These are phyloP conservation scores for Cynanchum wilfordii DNA, from an alignment of 257 asterid genomes.

Conservation along the genomic window DNA sequence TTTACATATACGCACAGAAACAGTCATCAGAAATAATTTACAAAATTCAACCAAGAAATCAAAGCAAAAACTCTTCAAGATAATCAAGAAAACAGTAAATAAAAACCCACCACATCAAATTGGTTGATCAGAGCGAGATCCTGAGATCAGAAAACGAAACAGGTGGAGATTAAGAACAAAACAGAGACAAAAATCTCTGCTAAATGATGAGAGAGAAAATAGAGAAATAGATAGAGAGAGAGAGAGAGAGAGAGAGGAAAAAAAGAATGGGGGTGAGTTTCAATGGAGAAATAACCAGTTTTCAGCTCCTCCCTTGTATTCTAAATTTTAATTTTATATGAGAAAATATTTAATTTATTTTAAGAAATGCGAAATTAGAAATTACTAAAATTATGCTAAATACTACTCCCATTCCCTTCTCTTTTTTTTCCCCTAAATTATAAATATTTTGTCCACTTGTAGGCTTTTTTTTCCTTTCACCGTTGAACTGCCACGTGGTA, in stretches of 20 bases:
- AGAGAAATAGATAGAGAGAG: slow-evolving; percentile 17
- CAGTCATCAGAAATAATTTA: slow-evolving; percentile 4
- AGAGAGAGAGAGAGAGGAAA: slow-evolving; percentile 22
- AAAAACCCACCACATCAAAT: slow-evolving; percentile 26
- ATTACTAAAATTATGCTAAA: background rate
- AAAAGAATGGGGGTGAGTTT: slow-evolving; percentile 14
- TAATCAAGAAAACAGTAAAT: slow-evolving; percentile 6
- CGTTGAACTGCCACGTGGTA: background rate
- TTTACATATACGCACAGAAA: slow-evolving; percentile 3
- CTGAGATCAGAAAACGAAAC: slow-evolving; percentile 29
- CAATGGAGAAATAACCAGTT: slow-evolving; percentile 35
- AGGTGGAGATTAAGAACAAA: background rate
- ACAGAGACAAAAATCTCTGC: slow-evolving; percentile 20
- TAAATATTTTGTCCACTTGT: background rate
- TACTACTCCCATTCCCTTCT: background rate
- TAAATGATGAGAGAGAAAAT: slow-evolving; percentile 11
- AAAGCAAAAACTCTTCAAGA: background rate
- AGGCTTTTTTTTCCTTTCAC: background rate
- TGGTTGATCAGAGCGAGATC: slow-evolving; percentile 28
- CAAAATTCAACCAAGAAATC: background rate
- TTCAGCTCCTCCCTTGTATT: background rate
- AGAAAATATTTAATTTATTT: no score
- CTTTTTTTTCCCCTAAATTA: no score
- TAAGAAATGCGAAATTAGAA: no score
- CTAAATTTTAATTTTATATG: background rate